A percentile compares a stretch with the other conserved stretches of the same genome.
Evolutionary conservation across 306 rosid genomes (phyloP).

Genomic region (Vachellia pachyceras): DNA sequence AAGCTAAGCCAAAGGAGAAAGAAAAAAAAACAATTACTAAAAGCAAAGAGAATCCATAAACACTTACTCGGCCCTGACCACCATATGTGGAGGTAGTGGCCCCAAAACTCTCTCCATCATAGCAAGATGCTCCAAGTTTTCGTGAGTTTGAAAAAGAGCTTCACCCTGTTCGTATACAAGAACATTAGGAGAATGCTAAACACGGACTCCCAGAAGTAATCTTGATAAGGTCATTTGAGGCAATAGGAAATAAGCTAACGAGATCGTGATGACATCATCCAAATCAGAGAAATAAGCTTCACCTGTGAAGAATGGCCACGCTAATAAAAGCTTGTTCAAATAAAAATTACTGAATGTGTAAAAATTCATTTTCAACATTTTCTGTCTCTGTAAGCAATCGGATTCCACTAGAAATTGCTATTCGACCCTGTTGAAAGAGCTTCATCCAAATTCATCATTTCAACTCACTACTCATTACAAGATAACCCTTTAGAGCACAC

Average conservation of each 20-base stretch:
- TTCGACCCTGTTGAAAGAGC: too few relatives aligned
- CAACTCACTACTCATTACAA: too few relatives aligned
- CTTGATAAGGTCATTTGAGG: background rate
- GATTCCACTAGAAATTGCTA: too few relatives aligned
- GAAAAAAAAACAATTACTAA: background rate
- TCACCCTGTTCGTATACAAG: slow-evolving; percentile 60
- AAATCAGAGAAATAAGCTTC: slow-evolving; percentile 7
- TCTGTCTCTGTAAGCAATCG: too few relatives aligned
- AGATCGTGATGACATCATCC: background rate
- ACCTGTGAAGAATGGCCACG: background rate
- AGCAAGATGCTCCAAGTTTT: slow-evolving; percentile 87
- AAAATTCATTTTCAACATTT: too few relatives aligned
- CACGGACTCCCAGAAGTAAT: background rate
- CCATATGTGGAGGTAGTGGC: slow-evolving; percentile 80
- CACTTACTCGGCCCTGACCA: slow-evolving; percentile 71
- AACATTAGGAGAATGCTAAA: background rate
- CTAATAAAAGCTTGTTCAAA: background rate
- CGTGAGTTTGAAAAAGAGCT: slow-evolving; percentile 87
- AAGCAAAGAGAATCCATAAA: slow-evolving; percentile 19
- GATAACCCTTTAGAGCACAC: background rate
- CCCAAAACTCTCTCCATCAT: slow-evolving; percentile 94
- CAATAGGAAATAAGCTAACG: background rate
- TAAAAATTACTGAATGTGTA: too few relatives aligned
- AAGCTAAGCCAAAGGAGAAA: slow-evolving; percentile 6
- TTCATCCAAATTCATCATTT: too few relatives aligned